Conservation (phyloP, 176 grass and related monocot genomes). For the Aegilops speltoides region DNA sequence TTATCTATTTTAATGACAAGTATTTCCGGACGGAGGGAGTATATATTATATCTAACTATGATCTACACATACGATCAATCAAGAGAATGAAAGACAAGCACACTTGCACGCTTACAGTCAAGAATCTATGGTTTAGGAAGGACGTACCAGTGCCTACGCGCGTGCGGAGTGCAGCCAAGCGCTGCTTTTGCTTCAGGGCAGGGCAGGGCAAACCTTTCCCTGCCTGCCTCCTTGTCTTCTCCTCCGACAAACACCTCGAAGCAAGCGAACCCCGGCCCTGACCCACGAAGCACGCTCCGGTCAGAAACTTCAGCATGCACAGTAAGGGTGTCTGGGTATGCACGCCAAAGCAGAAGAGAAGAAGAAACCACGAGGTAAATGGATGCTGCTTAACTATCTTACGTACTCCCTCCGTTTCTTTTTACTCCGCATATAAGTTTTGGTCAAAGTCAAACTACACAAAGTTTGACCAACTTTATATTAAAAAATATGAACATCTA, state of each 20-base stretch:
- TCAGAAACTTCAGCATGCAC: background rate
- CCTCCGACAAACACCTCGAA: slow-evolving; percentile 39
- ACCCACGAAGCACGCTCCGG: background rate
- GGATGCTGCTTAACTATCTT: background rate
- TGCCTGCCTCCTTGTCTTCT: background rate
- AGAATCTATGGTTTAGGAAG: background rate
- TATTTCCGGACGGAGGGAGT: too few relatives aligned
- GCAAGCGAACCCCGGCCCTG: background rate
- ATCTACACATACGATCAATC: background rate
- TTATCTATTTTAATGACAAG: too few relatives aligned
- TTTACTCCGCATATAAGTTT: too few relatives aligned
- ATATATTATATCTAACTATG: background rate
- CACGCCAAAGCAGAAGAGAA: background rate
- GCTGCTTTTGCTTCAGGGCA: background rate
- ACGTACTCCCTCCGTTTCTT: too few relatives aligned
- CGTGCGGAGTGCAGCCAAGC: background rate
- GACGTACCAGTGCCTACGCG: slow-evolving; percentile 26
- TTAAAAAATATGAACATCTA: too few relatives aligned
- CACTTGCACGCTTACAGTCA: background rate
- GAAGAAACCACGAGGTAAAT: background rate
- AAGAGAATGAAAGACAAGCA: background rate
- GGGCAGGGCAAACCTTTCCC: background rate
- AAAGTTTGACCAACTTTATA: too few relatives aligned
- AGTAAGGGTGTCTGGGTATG: background rate
- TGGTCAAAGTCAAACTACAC: too few relatives aligned